Evolutionary conservation across 345 rosid species (phyloP), one percentile per base, ranked within the genome.

Genomic region (Bretschneidera sinensis): DNA sequence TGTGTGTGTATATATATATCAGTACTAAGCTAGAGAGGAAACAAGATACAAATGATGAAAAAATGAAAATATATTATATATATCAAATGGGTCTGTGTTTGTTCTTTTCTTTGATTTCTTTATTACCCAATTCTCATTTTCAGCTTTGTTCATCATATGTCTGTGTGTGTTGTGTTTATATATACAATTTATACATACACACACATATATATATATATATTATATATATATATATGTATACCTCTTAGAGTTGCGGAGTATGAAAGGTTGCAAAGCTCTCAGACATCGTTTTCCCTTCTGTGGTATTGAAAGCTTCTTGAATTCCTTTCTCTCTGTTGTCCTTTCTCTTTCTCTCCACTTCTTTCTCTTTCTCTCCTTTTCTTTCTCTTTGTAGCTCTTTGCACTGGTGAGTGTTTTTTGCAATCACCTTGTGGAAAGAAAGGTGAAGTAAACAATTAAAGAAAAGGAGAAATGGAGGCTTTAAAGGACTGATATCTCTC

Each of bases 251-350:
- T 69, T 84, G 81, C 83, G 73, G 76, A 79, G 79, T 54, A 66
- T 61, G 76, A 65, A 74, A 78, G 64, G 83, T 73, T 50, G 62
- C 50, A 77, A 74, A 71, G 73, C 79, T 71, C 83, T 66, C 64
- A 77, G 80, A 74, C 78, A 80, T 86, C 87, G 78, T 83, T 86
- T 71, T 81, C 89, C 55, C 68, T 66, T 67, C 63, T 57, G 63
- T 63, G 69, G 70, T 60, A 64, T 24, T 71, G 83, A 83, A 74
- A 83, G 74, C 80, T 68, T 75, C 67, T 58, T 60, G 62, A 74
- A 68, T 74, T 71, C 74, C 24, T 57, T 28, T 45, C 23, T 62
- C 17, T 57, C 56, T 59, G 63, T 51, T 28, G 65, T 51, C 67
- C 58, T 71, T 71, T 63, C 74, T 78, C 70, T 62, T 34, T 53